Conservation (phyloP, 116 monocot species). For the Dioscorea cayenensis region DNA sequence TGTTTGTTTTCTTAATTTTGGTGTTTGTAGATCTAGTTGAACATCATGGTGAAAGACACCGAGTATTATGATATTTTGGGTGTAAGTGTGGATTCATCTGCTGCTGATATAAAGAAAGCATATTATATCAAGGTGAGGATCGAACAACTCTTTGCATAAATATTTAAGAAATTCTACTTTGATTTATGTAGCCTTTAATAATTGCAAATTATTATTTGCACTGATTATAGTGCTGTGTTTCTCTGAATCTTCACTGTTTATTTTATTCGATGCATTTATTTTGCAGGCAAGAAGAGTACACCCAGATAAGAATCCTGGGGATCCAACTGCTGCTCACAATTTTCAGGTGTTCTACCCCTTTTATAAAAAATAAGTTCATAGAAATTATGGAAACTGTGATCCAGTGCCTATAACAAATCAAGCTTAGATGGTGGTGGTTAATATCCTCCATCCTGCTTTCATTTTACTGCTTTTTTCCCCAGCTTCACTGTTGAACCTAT, state of each 20-base stretch:
- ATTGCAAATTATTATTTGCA: too few relatives aligned
- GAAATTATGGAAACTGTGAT: too few relatives aligned
- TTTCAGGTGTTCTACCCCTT: slow-evolving; percentile 48
- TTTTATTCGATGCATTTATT: background rate
- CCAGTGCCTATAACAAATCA: too few relatives aligned
- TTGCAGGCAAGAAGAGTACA: slow-evolving; percentile 77
- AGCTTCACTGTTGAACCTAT: too few relatives aligned
- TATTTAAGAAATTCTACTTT: too few relatives aligned
- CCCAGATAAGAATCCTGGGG: slow-evolving; percentile 92
- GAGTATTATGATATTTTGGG: slow-evolving; percentile 87
- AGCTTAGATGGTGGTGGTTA: too few relatives aligned
- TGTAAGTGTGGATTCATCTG: slow-evolving; percentile 55
- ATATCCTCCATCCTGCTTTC: too few relatives aligned
- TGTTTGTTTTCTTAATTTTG: background rate
- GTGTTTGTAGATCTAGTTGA: background rate
- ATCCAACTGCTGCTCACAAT: slow-evolving; percentile 78
- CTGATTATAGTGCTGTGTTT: too few relatives aligned
- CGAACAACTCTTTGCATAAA: background rate
- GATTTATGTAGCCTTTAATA: too few relatives aligned
- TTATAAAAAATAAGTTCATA: background rate
- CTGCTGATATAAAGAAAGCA: slow-evolving; percentile 89
- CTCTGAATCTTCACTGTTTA: too few relatives aligned
- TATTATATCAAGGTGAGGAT: slow-evolving; percentile 78
- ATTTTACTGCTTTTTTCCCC: too few relatives aligned
- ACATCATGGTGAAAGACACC: slow-evolving; percentile 69